These are phyloP conservation scores for Globisporangium middletonii DNA, from an alignment of 352 stramenopile genomes.

Conservation along the genomic window DNA sequence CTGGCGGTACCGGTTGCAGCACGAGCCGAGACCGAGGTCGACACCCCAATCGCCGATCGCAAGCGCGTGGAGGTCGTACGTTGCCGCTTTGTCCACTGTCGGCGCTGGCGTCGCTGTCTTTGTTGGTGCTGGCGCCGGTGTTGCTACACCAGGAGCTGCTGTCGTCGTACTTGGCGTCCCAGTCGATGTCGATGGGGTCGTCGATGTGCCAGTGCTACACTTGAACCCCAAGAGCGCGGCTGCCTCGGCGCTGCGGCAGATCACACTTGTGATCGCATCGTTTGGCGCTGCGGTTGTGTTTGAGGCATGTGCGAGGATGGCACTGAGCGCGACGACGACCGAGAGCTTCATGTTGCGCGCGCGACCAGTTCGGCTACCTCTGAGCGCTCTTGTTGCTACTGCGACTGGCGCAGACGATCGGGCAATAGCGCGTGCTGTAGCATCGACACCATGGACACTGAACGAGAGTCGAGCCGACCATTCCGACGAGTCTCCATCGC, in stretches of 20 bases:
- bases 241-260: conserved; percentile 33
- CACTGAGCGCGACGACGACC: not conserved
- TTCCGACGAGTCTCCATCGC: conserved; percentile 1
- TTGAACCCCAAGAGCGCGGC: conserved; percentile 41
- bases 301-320: conserved; percentile 5
- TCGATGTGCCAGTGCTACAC: conserved; percentile 14
- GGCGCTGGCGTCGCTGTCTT: conserved; percentile 11
- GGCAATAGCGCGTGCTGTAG: not conserved
- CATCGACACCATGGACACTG: not conserved
- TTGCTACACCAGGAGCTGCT: conserved; percentile 3
- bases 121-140: conserved; percentile 1
- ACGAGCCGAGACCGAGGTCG: conserved; percentile 55
- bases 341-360: conserved; percentile 6
- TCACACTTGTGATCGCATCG: conserved; percentile 33
- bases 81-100: conserved; percentile 28
- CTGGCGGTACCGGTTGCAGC: conserved; percentile 66
- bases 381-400: not conserved
- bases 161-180: conserved; percentile 1
- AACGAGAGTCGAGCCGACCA: not conserved
- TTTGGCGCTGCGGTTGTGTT: not conserved
- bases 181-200: conserved; percentile 1
- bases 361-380: too few relatives aligned
- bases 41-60: conserved; percentile 70
- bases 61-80: conserved; percentile 52
- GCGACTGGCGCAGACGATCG: not conserved